Evolutionary conservation across 2,329 filamentous ascomycete genomes (phyloP).

Genomic region (Phialocephala sp.): DNA sequence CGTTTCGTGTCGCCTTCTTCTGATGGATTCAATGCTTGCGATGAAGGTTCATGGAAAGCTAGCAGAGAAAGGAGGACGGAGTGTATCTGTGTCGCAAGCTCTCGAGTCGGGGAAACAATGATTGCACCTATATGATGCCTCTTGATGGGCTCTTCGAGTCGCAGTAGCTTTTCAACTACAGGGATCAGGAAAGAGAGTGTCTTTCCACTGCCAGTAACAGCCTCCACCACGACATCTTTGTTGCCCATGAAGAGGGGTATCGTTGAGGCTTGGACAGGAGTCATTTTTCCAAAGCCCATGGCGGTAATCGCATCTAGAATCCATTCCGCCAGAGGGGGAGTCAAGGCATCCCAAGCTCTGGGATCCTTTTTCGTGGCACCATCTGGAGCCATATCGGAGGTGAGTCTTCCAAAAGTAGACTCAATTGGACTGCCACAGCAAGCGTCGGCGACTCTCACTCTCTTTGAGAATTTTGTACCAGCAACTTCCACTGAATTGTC

Average conservation of each 20-base stretch:
- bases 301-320: slow-evolving; percentile 80
- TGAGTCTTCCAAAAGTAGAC: too few relatives aligned
- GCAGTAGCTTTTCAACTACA: slow-evolving; percentile 80
- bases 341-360: slow-evolving; percentile 70
- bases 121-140: slow-evolving; percentile 90
- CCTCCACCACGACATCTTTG: slow-evolving; percentile 92
- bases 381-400: slow-evolving; percentile 34
- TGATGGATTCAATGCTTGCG: slow-evolving; percentile 63
- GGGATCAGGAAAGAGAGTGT: slow-evolving; percentile 87
- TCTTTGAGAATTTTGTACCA: too few relatives aligned
- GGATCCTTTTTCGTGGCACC: slow-evolving; percentile 50
- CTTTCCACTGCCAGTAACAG: slow-evolving; percentile 90
- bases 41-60: slow-evolving; percentile 81
- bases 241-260: slow-evolving; percentile 88
- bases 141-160: slow-evolving; percentile 81
- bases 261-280: slow-evolving; percentile 91
- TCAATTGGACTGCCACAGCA: too few relatives aligned
- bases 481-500: neutral
- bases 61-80: slow-evolving; percentile 78
- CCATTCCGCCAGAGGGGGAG: slow-evolving; percentile 78
- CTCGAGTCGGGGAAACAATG: slow-evolving; percentile 90
- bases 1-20: slow-evolving; percentile 58
- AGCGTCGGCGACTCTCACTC: too few relatives aligned
- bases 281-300: slow-evolving; percentile 88
- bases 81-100: slow-evolving; percentile 90